Evolutionary conservation across 2,329 filamentous ascomycete genomes (phyloP), one percentile per base, ranked within the genome.

Genomic region (Nemania sp.): DNA sequence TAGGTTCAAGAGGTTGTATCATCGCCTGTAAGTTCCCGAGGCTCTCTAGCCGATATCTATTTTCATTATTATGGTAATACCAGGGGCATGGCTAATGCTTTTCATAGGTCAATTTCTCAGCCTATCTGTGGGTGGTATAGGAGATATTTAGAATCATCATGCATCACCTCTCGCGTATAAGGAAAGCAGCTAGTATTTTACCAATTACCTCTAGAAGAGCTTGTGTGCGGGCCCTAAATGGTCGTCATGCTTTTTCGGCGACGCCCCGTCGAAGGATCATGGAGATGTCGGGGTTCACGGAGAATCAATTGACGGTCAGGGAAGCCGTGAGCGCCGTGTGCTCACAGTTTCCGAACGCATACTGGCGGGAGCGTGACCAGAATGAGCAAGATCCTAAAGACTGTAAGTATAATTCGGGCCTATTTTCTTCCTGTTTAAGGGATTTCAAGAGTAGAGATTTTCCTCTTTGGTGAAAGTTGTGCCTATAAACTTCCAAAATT

Each of bases 321-420:
- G 90, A 93, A 67, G 89, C 91, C 0, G 85, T 94, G 22, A 80
- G 82, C 2, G 88, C 90, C 26, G 84, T 94, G 27, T 94, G 92
- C 77, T 82, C 88, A 1, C 83, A 88, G 10, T 95, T 93, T 69
- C 88, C 91, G 18, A 90, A 93, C 73, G 86, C 88, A 11, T 95
- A 94, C 80, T 95, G 92, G 92, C 89, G 89, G 73, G 86, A 91
- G 61, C 90, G 84, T 70, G 93, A 96, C 76, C 87, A 92, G 70
- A 85, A 84, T 5, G 90, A 89, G 70, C 83, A 87, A 66, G 92
- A 95, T 77, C 93, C 93, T 0, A 86, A 87, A 58, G 92, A 93
- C 41, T 89, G n/a, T n/a, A n/a, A n/a, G n/a, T n/a, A n/a, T n/a
- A n/a, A n/a, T n/a, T n/a, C n/a, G n/a, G n/a, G n/a, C n/a, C n/a